Conservation (phyloP, 495 filamentous ascomycete species). For the Chaetomium cochliodes region DNA sequence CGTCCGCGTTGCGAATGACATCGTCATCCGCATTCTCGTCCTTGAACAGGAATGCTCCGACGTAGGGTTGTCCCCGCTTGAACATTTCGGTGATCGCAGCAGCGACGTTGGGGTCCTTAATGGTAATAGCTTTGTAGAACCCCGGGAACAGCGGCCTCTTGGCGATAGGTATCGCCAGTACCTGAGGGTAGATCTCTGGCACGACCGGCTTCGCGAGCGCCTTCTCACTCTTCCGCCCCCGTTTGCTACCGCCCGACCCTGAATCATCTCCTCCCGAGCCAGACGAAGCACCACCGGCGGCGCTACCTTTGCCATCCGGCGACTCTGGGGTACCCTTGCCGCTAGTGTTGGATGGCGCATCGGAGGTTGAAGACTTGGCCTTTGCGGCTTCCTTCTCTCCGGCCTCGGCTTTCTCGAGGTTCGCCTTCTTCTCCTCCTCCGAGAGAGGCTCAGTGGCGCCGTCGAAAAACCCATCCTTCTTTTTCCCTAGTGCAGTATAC, state of each 20-base stretch:
- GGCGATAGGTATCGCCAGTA: slow-evolving; percentile 98
- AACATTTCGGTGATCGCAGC: slow-evolving; percentile 93
- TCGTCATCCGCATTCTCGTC: slow-evolving; percentile 92
- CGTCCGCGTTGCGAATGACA: slow-evolving; percentile 78
- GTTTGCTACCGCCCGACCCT: slow-evolving; percentile 49
- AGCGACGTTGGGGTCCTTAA: slow-evolving; percentile 84
- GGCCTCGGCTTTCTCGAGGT: slow-evolving; percentile 43
- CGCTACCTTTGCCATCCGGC: slow-evolving; percentile 46
- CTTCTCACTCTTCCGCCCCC: slow-evolving; percentile 68
- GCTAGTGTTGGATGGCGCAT: slow-evolving; percentile 34
- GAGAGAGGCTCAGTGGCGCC: slow-evolving; percentile 42
- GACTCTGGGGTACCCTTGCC: slow-evolving; percentile 38
- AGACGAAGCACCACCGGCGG: slow-evolving; percentile 40
- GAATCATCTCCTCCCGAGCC: slow-evolving; percentile 47
- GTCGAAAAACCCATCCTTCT: slow-evolving; percentile 49
- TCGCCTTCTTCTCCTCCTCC: slow-evolving; percentile 51
- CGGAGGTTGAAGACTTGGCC: slow-evolving; percentile 42
- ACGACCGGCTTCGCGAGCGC: slow-evolving; percentile 81
- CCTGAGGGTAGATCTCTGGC: slow-evolving; percentile 94
- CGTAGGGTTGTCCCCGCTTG: slow-evolving; percentile 96
- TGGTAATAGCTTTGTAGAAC: slow-evolving; percentile 98
- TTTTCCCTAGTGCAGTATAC: slow-evolving; percentile 37
- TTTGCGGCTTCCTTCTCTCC: slow-evolving; percentile 40
- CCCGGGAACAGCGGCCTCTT: slow-evolving; percentile 94
- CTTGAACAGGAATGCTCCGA: slow-evolving; percentile 95